Evolutionary conservation across 768 basidiomycete species (phyloP), one percentile per base, ranked within the genome.

Genomic region (Lactifluus volemus): DNA sequence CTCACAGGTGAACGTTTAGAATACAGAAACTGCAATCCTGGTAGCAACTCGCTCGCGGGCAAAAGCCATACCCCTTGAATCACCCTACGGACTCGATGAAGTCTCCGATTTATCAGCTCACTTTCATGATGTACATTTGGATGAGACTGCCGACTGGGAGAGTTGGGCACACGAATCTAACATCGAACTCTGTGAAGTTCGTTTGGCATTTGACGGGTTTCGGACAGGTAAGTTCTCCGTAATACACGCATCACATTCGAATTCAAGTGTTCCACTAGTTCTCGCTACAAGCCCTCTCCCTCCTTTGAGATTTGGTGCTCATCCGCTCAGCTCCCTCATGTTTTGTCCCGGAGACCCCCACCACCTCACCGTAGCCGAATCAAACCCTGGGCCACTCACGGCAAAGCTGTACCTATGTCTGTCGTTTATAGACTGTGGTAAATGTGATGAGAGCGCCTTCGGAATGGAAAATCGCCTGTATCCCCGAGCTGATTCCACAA

Each of bases 401-500:
- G 21, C 49, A 19, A 63, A 49, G 49, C 63, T 67, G 62, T 63
- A 67, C 41, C 42, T 67, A 15, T 52, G 63, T 25, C 14, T 60
- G 25, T 61, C 66, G n/a, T 53, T 58, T 45, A 50, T 67, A 36
- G 52, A 61, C 44, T 55, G 58, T 42, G 63, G 59, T 6, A 55
- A 60, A 53, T 55, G 58, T 55, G 62, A 58, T 55, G 49, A 45
- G 29, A 47, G 19, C 17, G 15, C 54, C 4, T 56, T 30, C 45
- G 48, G 45, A 29, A 41, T 53, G 25, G 42, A 59, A 38, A 49
- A 45, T 21, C 36, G 41, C 44, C 38, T 4, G n/a, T 7, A 25
- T 45, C n/a, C 32, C 29, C 56, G 25, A 57, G 42, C 58, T 74
- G 78, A 77, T 56, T 66, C 59, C 38, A 62, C 72, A 6, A 45